These are phyloP conservation scores for Blakeslea trispora DNA, from an alignment of 371 early-diverging fungal species.

Conservation along the genomic window DNA sequence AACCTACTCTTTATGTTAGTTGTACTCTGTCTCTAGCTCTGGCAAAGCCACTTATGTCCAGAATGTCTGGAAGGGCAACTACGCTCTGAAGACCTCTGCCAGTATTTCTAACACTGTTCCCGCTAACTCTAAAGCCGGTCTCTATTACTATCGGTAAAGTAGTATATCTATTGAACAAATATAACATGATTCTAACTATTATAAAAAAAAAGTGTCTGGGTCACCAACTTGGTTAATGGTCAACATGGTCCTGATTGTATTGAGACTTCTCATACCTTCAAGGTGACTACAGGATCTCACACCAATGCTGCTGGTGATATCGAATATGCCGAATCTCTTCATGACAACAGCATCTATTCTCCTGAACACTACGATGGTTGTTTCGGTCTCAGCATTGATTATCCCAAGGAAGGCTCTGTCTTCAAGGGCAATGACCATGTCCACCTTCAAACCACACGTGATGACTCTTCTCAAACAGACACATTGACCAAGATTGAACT, in stretches of 20 bases:
- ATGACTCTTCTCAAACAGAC: constrained; percentile 39
- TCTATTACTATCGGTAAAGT: constrained; percentile 52
- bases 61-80: constrained; percentile 46
- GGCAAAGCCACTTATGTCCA: constrained; percentile 47
- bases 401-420: constrained; percentile 29
- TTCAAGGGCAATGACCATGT: constrained; percentile 33
- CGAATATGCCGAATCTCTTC: constrained; percentile 43
- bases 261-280: constrained; percentile 61
- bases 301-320: constrained; percentile 54
- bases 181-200: not conserved
- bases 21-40: constrained; percentile 35
- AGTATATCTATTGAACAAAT: not conserved
- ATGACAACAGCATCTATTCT: constrained; percentile 35
- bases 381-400: constrained; percentile 42
- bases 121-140: constrained; percentile 34
- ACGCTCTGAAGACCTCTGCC: constrained; percentile 35
- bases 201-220: constrained; percentile 43
- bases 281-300: constrained; percentile 61
- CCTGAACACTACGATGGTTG: constrained; percentile 41
- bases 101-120: constrained; percentile 38
- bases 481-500: constrained; percentile 39
- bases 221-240: constrained; percentile 44
- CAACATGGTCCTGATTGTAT: constrained; percentile 51
- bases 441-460: constrained; percentile 37
- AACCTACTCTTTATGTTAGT: constrained; percentile 22